Evolutionary conservation across 148 eudicot genomes (phyloP), one percentile per base, ranked within the genome.

Genomic region (Persicaria tinctoria): DNA sequence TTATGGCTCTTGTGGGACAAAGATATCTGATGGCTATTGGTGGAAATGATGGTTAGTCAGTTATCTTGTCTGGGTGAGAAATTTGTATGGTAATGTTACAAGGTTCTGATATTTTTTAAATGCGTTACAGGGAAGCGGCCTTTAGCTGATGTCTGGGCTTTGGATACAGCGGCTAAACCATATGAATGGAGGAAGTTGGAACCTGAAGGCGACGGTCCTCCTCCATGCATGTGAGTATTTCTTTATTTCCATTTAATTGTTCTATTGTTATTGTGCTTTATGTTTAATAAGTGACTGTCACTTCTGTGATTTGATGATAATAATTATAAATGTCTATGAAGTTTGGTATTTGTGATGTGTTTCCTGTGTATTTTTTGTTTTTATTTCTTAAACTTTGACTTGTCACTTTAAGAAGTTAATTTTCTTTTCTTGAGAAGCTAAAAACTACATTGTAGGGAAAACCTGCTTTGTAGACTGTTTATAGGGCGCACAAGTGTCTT

Each of bases 121-220:
- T 80, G 48, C 47, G 14, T 76, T 41, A 54, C 79, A 95, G 98
- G 97, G 68, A 95, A 95, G 78, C 86, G 98, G 49, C 97, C 98
- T 71, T 81, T 95, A 82, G 97, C 98, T 84, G 98, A 95, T 89
- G 98, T 92, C 17, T 95, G 98, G 98, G 98, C 98, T 45, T 80
- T 95, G 75, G 98, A 95, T 83, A 95, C 98, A 70, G 98, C 98
- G 60, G 98, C 98, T 62, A 95, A 95, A 80, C 98, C 98, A 46
- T 95, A 95, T 78, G 98, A 95, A 78, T 95, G 98, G 98, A 85
- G 97, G 82, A 95, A 92, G 81, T 78, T 95, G 86, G 98, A 95
- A 82, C 98, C 98, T 74, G 98, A 95, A 83, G 98, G 98, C 78
- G 98, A 95, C 83, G 98, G 97, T 76, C 98, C 98, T 23, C 97